Conservation (phyloP, 805 yeast species). For the Saturnispora serradocipensis region DNA sequence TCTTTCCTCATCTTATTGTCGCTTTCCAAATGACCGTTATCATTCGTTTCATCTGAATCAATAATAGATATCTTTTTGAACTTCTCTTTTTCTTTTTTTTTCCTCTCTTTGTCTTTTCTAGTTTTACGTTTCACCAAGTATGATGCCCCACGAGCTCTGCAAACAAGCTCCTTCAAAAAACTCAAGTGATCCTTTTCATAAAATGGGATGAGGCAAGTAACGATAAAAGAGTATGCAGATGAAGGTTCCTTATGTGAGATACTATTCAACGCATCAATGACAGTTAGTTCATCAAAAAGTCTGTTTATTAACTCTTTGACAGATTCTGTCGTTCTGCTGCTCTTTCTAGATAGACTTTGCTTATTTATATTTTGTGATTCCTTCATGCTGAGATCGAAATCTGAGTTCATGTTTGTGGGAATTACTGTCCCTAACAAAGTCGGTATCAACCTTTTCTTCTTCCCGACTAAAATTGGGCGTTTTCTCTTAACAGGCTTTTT, state of each 20-base stretch:
- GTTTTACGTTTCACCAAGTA: conserved; percentile 10
- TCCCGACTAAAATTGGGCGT: conserved; percentile 17
- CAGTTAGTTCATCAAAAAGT: conserved; percentile 25
- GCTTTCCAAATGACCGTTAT: background rate
- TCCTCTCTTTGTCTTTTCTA: conserved; percentile 4
- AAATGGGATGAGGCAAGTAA: conserved; percentile 23
- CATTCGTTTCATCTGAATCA: background rate
- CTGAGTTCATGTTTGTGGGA: conserved; percentile 18
- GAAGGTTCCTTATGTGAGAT: conserved; percentile 18
- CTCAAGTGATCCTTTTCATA: conserved; percentile 20
- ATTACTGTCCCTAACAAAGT: conserved; percentile 26
- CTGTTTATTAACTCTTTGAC: conserved; percentile 14
- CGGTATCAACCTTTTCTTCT: conserved; percentile 26
- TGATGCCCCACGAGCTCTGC: conserved; percentile 25
- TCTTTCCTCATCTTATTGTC: conserved; percentile 2
- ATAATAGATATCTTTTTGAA: background rate
- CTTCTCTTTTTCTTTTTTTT: conserved; percentile 4
- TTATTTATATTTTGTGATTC: background rate
- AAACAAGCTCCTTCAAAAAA: conserved; percentile 21
- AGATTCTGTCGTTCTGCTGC: background rate
- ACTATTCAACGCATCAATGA: conserved; percentile 27
- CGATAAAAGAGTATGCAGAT: conserved; percentile 23
- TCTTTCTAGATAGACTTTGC: background rate
- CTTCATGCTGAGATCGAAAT: conserved; percentile 20
- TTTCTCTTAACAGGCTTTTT: conserved; percentile 1